phyloP scores from a whole-genome alignment of 2,329 filamentous ascomycete genomes.

The Penicillium aurantiogriseum region DNA sequence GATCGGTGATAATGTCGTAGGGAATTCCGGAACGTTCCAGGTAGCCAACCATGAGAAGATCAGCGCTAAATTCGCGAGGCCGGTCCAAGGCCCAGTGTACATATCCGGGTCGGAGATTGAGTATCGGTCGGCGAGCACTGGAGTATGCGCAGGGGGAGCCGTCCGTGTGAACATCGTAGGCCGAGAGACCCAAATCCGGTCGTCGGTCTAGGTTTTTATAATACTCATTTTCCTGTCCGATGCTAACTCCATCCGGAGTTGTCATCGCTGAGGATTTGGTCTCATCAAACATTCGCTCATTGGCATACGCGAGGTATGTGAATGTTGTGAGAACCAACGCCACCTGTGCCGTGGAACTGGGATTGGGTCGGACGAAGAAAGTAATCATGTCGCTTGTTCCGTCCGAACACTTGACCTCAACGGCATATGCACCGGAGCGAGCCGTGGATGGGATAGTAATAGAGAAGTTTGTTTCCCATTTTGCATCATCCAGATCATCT shows the following conservation, averaged over 20 bases:
- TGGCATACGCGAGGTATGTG: conserved; percentile 42
- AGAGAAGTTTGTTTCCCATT: conserved; percentile 37
- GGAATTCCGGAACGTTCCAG: conserved; percentile 32
- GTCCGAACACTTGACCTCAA: conserved; percentile 16
- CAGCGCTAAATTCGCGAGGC: conserved; percentile 39
- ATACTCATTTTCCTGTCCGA: conserved; percentile 2
- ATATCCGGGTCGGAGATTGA: conserved; percentile 41
- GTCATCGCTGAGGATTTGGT: conserved; percentile 24
- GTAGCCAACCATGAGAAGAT: conserved; percentile 37
- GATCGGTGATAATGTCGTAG: conserved; percentile 42
- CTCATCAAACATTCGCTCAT: conserved; percentile 39
- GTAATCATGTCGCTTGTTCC: conserved; percentile 31
- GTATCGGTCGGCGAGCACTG: conserved; percentile 35
- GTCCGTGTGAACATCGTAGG: conserved; percentile 42
- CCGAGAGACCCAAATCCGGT: conserved; percentile 37
- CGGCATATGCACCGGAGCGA: conserved; percentile 30
- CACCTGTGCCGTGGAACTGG: conserved; percentile 18
- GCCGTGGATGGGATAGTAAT: conserved; percentile 7
- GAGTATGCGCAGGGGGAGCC: conserved; percentile 37
- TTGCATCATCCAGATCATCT: conserved; percentile 40
- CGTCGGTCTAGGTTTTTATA: conserved; percentile 29
- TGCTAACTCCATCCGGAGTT: conserved; percentile 18
- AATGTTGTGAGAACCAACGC: conserved; percentile 38
- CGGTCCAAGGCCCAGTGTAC: conserved; percentile 37
- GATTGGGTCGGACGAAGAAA: conserved; percentile 36